Conservation (phyloP, 2,329 filamentous ascomycete species). For the Penicillium brevicompactum region DNA sequence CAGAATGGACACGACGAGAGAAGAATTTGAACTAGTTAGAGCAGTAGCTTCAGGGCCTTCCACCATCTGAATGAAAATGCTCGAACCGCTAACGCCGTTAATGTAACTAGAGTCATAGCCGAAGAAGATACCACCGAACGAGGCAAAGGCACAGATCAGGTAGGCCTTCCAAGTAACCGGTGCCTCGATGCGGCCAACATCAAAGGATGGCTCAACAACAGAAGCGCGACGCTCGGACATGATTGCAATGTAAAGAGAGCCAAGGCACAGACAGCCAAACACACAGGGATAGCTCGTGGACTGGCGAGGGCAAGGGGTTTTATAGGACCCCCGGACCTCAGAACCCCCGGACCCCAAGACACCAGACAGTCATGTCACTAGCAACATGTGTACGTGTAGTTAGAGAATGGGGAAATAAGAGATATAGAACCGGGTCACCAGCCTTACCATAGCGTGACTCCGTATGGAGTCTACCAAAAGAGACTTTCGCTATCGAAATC, state of each 20-base stretch:
- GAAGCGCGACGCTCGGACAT: background rate
- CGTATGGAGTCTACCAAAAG: background rate
- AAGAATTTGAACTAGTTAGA: slow-evolving; percentile 42
- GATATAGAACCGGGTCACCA: background rate
- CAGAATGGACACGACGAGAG: slow-evolving; percentile 44
- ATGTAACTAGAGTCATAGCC: background rate
- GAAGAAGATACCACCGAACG: slow-evolving; percentile 1
- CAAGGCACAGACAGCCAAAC: background rate
- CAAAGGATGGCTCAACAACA: background rate
- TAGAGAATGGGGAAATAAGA: background rate
- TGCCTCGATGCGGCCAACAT: slow-evolving; percentile 4
- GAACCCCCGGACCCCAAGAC: background rate
- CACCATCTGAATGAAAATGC: background rate
- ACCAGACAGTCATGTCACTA: background rate
- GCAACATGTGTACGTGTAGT: background rate
- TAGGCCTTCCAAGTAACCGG: background rate
- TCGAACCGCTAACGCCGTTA: background rate
- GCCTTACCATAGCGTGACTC: background rate
- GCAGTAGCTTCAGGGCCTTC: background rate
- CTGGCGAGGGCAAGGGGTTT: background rate
- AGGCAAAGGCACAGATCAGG: background rate
- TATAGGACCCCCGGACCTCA: background rate
- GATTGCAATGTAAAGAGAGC: background rate
- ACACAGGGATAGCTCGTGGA: background rate
- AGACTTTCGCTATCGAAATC: background rate